Evolutionary conservation across 352 stramenopile species (phyloP).

Genomic region (Phytophthora vignae): DNA sequence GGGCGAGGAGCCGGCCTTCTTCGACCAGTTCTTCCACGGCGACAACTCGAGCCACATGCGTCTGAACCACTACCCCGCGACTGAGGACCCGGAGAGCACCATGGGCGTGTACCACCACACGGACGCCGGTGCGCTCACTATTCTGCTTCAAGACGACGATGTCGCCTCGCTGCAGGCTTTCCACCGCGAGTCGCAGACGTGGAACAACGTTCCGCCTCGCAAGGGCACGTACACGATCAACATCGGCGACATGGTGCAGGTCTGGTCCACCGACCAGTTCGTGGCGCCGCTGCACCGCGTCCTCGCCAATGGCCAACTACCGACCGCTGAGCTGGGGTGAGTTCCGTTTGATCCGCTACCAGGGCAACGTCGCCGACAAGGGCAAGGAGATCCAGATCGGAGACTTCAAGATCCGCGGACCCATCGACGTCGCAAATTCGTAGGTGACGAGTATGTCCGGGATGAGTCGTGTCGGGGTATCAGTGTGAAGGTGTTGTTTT

Average conservation of each 20-base stretch:
- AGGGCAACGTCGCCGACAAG: slow-evolving; percentile 92
- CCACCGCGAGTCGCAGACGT: slow-evolving; percentile 43
- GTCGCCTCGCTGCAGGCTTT: slow-evolving; percentile 51
- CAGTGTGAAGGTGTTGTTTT: no score
- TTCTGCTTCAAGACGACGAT: slow-evolving; percentile 56
- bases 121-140: background rate
- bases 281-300: slow-evolving; percentile 60
- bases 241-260: slow-evolving; percentile 64
- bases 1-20: slow-evolving; percentile 47
- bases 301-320: slow-evolving; percentile 63
- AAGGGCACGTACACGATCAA: slow-evolving; percentile 67
- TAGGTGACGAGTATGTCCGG: background rate
- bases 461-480: no score
- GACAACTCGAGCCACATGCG: slow-evolving; percentile 89
- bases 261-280: slow-evolving; percentile 66
- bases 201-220: slow-evolving; percentile 48
- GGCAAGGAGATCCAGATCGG: slow-evolving; percentile 77
- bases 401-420: slow-evolving; percentile 26
- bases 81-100: slow-evolving; percentile 39
- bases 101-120: slow-evolving; percentile 50
- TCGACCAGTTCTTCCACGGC: slow-evolving; percentile 60
- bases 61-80: slow-evolving; percentile 91
- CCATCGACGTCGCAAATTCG: slow-evolving; percentile 8
- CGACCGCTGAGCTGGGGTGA: slow-evolving; percentile 86
- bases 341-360: slow-evolving; percentile 88